Conservation (phyloP, 108 stramenopile species). For the Cylindrotheca closterium region DNA sequence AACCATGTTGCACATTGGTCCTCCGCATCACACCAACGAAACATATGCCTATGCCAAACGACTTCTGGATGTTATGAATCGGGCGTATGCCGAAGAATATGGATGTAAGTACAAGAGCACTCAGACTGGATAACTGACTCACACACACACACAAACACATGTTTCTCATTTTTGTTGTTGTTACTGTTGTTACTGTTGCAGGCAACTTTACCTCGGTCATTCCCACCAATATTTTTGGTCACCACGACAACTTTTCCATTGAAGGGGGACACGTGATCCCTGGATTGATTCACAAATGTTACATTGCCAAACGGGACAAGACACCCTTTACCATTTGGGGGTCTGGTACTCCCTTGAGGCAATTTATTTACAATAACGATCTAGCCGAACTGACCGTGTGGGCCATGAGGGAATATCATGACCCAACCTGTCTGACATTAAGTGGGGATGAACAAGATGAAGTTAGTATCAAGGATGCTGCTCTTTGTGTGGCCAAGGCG, state of each 20-base stretch:
- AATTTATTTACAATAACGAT: conserved; percentile 95
- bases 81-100: conserved; percentile 96
- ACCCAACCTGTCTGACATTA: conserved; percentile 91
- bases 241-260: conserved; percentile 94
- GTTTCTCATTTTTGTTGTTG: background rate
- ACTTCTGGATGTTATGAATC: conserved; percentile 98
- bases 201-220: conserved; percentile 98
- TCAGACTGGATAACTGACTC: background rate
- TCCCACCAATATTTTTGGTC: conserved; percentile 98
- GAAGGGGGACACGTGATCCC: conserved; percentile 98
- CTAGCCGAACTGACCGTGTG: conserved; percentile 96
- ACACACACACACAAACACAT: background rate
- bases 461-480: conserved; percentile 95
- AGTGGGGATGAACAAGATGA: conserved; percentile 93
- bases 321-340: conserved; percentile 97
- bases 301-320: conserved; percentile 86
- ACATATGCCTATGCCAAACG: conserved; percentile 99
- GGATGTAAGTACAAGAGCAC: conserved; percentile 29
- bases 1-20: conserved; percentile 98
- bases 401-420: conserved; percentile 92
- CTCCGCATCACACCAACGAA: conserved; percentile 96
- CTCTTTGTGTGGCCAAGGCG: conserved; percentile 88
- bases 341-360: conserved; percentile 91
- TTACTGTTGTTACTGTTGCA: background rate
- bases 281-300: conserved; percentile 98